These are phyloP conservation scores for Podospora conica DNA, from an alignment of 495 filamentous ascomycete species.

Conservation along the genomic window DNA sequence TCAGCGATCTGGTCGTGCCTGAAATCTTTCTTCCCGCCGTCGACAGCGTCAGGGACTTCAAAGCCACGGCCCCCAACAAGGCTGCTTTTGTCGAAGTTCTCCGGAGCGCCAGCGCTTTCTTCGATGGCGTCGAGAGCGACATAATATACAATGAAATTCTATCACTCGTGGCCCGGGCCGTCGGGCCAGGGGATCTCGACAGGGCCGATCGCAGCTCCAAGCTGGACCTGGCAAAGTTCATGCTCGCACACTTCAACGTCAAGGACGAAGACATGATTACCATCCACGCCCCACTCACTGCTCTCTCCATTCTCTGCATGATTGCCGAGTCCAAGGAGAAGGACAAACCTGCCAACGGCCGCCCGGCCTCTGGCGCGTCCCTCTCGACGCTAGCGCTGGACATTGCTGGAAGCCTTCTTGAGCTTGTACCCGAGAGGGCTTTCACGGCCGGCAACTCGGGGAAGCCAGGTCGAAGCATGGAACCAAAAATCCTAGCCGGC, in stretches of 20 bases:
- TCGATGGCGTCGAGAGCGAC: conserved; percentile 91
- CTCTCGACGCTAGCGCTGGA: conserved; percentile 41
- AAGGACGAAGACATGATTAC: conserved; percentile 93
- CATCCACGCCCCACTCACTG: conserved; percentile 72
- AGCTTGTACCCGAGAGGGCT: conserved; percentile 63
- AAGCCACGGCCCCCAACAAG: conserved; percentile 50
- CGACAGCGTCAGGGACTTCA: conserved; percentile 66
- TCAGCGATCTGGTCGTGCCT: conserved; percentile 81
- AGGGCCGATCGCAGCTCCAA: conserved; percentile 45
- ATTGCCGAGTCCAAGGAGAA: conserved; percentile 39
- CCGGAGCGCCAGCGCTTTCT: conserved; percentile 88
- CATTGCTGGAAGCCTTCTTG: conserved; percentile 50
- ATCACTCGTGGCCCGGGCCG: conserved; percentile 49
- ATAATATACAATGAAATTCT: conserved; percentile 84
- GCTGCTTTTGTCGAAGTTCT: conserved; percentile 78
- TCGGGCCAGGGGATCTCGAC: conserved; percentile 41
- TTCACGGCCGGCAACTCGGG: conserved; percentile 44
- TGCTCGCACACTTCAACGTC: conserved; percentile 84
- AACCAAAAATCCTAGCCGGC: conserved; percentile 23
- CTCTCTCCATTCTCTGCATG: conserved; percentile 61
- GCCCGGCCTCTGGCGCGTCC: conserved; percentile 1
- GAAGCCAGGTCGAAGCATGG: conserved; percentile 19
- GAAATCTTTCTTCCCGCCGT: conserved; percentile 85
- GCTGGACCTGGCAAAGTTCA: conserved; percentile 71
- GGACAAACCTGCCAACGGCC: conserved; percentile 8